A percentile compares a stretch with the other conserved stretches of the same genome.
Conservation (phyloP, 805 yeast genomes). For the Saturnispora ahearnii region DNA sequence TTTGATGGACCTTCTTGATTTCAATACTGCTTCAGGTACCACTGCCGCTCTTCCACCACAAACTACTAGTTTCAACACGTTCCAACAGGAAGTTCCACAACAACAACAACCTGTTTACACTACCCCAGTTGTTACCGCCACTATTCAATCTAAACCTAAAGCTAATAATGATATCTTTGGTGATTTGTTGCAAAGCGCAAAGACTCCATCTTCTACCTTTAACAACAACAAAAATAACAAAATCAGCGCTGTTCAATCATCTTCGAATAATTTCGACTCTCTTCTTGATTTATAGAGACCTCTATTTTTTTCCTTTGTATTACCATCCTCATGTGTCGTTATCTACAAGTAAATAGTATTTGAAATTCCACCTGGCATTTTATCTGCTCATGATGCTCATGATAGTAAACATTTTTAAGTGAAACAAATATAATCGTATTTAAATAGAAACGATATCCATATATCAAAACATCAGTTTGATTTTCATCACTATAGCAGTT, state of each 20-base stretch:
- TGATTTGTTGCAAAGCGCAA: conserved; percentile 58
- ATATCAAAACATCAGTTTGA: too few species aligned
- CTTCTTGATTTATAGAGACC: conserved; percentile 9
- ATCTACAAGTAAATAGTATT: neutral
- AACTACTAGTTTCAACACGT: neutral
- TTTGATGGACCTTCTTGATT: conserved; percentile 17
- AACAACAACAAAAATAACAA: conserved; percentile 4
- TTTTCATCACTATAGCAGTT: too few species aligned
- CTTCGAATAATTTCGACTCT: conserved; percentile 4
- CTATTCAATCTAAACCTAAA: conserved; percentile 30
- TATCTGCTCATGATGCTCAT: neutral
- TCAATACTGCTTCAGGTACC: conserved; percentile 2
- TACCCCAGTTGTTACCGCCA: conserved; percentile 21
- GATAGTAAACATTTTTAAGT: neutral
- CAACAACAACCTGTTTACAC: conserved; percentile 15
- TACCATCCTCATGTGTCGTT: neutral
- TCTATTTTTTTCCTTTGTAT: neutral
- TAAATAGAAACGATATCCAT: too few species aligned
- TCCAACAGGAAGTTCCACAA: conserved; percentile 8
- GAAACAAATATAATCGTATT: too few species aligned
- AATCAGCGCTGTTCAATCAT: neutral
- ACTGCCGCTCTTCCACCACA: conserved; percentile 2
- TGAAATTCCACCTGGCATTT: neutral
- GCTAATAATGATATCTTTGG: conserved; percentile 56
- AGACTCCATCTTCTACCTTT: conserved; percentile 19